Base-by-base conservation (phyloP, 2,329 filamentous ascomycete species). In the Septoria petroselini region DNA sequence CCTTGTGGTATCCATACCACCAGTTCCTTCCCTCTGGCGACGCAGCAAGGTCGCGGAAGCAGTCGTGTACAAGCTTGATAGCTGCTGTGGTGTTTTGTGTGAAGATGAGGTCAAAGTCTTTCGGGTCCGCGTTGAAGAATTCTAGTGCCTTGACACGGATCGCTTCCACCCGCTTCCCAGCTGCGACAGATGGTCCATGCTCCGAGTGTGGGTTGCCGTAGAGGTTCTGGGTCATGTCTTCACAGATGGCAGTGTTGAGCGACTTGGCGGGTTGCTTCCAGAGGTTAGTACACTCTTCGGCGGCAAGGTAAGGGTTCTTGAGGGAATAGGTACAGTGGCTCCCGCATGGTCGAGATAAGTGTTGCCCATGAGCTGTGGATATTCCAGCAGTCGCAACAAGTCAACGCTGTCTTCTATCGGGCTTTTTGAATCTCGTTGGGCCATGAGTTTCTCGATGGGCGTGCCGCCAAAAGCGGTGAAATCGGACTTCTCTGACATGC, bases 171-270 rank as follows among this genome's bases (percentile, higher is more conserved):
- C 85, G 78, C 2, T 78, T 75, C 0, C 85, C 85, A 0, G 89
- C 85, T 12, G 83, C 74, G 63, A 91, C 88, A 0, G 91, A 95
- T 2, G 91, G 85, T 15, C 77, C 71, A 2, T 90, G 95, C 41
- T 82, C 85, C 0, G 91, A 95, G 69, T 96, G 91, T 0, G 91
- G 91, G 57, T 96, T 96, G 31, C 90, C 91, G 59, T 90, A 89
- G 0, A 96, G 75, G 59, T 84, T 86, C 4, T 79, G 75, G 11
- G 83, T 84, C 77, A 96, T 84, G 54, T 93, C 86, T 14, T 72
- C 68, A 3, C 87, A 81, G 70, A 93, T 95, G 19, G 73, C 75
- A 58, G 91, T 85, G 65, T 95, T 83, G 25, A 91, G 71, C 29
- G 88, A 91, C 67, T 85, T 91, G 21, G 43, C 43, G 21, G 43